Evolutionary conservation across 306 rosid species (phyloP).

Genomic region (Cicer chorassanicum): DNA sequence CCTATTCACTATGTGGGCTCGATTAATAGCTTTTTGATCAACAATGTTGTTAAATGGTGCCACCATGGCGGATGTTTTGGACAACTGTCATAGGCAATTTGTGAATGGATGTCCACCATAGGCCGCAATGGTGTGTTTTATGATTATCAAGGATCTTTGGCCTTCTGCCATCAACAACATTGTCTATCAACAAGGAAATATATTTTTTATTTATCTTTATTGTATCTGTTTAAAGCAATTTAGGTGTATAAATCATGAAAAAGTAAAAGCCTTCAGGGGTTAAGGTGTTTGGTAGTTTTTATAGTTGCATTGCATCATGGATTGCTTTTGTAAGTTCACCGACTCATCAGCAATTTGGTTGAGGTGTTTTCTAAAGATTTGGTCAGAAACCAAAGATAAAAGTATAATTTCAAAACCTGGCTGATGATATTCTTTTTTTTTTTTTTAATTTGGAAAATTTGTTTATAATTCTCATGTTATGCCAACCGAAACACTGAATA

Average conservation of each 20-base stretch:
- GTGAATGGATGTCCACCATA: too few relatives aligned
- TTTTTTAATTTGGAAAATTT: slow-evolving; percentile 13
- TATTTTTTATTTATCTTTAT: neutral
- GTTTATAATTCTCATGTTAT: neutral
- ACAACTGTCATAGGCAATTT: too few relatives aligned
- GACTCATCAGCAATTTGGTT: neutral
- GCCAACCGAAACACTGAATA: neutral
- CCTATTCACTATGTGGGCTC: neutral
- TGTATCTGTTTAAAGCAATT: neutral
- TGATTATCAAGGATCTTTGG: too few relatives aligned
- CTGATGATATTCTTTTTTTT: slow-evolving; percentile 7
- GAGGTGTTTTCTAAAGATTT: neutral
- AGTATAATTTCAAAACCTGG: slow-evolving; percentile 5
- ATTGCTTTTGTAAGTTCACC: neutral
- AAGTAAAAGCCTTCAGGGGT: neutral
- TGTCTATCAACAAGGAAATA: too few relatives aligned
- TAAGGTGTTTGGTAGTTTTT: slow-evolving; percentile 2
- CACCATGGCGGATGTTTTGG: too few relatives aligned
- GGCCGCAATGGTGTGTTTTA: too few relatives aligned
- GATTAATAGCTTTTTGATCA: neutral
- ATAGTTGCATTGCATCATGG: neutral
- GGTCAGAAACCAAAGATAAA: neutral
- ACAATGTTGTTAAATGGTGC: too few relatives aligned
- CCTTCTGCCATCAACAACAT: too few relatives aligned
- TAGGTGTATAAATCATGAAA: neutral